Percentiles rank a stretch among this genome's conserved stretches.
These are phyloP conservation scores for Solanum pimpinellifolium DNA, from an alignment of 257 asterid genomes.

Conservation along the genomic window DNA sequence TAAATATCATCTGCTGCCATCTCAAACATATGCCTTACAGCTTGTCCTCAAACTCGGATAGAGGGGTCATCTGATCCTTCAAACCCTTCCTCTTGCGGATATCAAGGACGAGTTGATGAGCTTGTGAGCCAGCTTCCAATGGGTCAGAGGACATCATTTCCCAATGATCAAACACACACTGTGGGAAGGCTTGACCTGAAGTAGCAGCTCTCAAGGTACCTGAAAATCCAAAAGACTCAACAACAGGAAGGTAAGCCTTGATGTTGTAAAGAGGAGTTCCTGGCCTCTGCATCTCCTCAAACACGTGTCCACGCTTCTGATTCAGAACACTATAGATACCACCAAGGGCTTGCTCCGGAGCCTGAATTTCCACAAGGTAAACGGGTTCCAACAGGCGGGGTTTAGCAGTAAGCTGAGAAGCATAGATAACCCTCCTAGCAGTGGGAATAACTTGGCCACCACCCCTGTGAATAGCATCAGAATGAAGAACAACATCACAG, in stretches of 20 bases:
- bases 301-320: slow-evolving; percentile 35
- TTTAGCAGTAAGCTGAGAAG: slow-evolving; percentile 30
- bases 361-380: slow-evolving; percentile 29
- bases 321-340: slow-evolving; percentile 32
- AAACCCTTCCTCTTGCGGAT: slow-evolving; percentile 35
- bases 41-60: slow-evolving; percentile 29
- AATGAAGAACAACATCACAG: slow-evolving; percentile 32
- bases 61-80: slow-evolving; percentile 29
- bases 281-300: slow-evolving; percentile 34
- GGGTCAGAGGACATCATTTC: slow-evolving; percentile 32
- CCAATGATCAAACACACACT: slow-evolving; percentile 33
- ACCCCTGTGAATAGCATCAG: slow-evolving; percentile 41
- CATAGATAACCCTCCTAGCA: slow-evolving; percentile 33
- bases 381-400: slow-evolving; percentile 32
- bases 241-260: slow-evolving; percentile 30
- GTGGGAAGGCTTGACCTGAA: slow-evolving; percentile 35
- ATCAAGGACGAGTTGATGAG: slow-evolving; percentile 12
- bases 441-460: slow-evolving; percentile 38
- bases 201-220: slow-evolving; percentile 30
- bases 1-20: too few species aligned
- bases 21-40: not conserved
- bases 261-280: slow-evolving; percentile 32
- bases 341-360: slow-evolving; percentile 30
- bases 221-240: slow-evolving; percentile 29
- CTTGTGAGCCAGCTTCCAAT: slow-evolving; percentile 12